Evolutionary conservation across 2,329 filamentous ascomycete species (phyloP).

Genomic region (Macrophomina phaseolina): DNA sequence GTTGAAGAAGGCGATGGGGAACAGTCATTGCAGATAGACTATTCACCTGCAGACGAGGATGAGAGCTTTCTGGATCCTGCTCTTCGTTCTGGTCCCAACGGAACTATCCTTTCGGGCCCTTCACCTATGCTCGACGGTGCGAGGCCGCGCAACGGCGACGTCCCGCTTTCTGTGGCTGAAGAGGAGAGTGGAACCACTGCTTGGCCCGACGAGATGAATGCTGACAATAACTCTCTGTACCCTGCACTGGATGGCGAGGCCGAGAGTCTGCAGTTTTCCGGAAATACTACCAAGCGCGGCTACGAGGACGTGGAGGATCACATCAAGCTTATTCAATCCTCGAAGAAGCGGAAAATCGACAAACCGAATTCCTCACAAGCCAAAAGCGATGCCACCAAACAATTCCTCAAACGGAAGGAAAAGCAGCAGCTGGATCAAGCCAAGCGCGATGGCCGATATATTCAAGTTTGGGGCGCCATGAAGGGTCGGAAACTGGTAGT

Average conservation of each 20-base stretch:
- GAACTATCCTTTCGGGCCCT: constrained; percentile 1
- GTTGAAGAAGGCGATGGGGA: constrained; percentile 45
- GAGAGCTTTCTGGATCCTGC: constrained; percentile 25
- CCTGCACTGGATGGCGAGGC: constrained; percentile 35
- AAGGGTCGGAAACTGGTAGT: constrained; percentile 53
- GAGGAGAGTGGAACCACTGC: constrained; percentile 1
- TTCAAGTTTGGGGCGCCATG: constrained; percentile 53
- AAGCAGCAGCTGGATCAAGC: constrained; percentile 50
- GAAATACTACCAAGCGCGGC: constrained; percentile 38
- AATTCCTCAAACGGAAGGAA: constrained; percentile 56
- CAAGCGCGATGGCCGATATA: constrained; percentile 51
- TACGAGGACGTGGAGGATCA: constrained; percentile 38
- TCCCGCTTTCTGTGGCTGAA: not conserved
- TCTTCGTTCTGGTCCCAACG: constrained; percentile 13
- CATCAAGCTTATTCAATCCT: constrained; percentile 31
- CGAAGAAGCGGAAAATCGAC: constrained; percentile 42
- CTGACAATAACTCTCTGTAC: constrained; percentile 34
- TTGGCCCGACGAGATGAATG: constrained; percentile 29
- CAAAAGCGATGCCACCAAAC: constrained; percentile 52
- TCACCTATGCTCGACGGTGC: constrained; percentile 36
- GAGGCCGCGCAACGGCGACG: constrained; percentile 19
- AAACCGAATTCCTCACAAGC: constrained; percentile 43
- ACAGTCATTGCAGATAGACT: constrained; percentile 21
- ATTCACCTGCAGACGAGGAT: constrained; percentile 1
- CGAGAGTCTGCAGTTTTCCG: constrained; percentile 37